These are phyloP conservation scores for Pythium guiyangense DNA, from an alignment of 352 stramenopile genomes.

Conservation along the genomic window DNA sequence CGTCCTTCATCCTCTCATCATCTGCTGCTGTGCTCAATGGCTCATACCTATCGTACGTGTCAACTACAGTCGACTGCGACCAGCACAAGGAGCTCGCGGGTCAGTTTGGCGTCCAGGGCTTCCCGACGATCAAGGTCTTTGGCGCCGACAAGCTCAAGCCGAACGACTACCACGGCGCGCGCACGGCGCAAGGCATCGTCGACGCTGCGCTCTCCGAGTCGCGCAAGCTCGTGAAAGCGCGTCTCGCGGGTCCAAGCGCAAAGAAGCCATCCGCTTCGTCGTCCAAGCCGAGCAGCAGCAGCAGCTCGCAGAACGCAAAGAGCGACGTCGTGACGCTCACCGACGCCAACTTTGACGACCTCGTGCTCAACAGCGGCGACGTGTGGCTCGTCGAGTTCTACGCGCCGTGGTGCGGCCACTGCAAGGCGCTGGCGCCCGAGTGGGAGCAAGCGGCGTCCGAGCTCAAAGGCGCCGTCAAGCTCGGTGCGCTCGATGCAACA, in stretches of 20 bases:
- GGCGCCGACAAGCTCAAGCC: constrained; percentile 75
- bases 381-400: constrained; percentile 93
- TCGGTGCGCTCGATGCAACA: constrained; percentile 91
- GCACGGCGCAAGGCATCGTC: constrained; percentile 82
- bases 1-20: no score
- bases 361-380: constrained; percentile 88
- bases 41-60: no score
- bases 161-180: constrained; percentile 72
- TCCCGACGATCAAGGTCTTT: constrained; percentile 94
- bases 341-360: constrained; percentile 89
- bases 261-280: constrained; percentile 13
- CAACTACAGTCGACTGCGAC: constrained; percentile 76
- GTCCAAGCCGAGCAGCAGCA: constrained; percentile 16
- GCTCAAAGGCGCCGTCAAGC: constrained; percentile 84
- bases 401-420: constrained; percentile 91
- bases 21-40: no score
- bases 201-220: constrained; percentile 71
- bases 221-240: constrained; percentile 73
- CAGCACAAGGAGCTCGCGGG: constrained; percentile 80
- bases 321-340: constrained; percentile 87
- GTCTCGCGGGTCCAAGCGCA: constrained; percentile 50
- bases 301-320: constrained; percentile 30
- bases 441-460: constrained; percentile 89
- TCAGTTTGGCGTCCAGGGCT: constrained; percentile 89
- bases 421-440: constrained; percentile 88